Conservation (phyloP, 192 early-diverging fungal genomes). For the Backusella tuberculispora region DNA sequence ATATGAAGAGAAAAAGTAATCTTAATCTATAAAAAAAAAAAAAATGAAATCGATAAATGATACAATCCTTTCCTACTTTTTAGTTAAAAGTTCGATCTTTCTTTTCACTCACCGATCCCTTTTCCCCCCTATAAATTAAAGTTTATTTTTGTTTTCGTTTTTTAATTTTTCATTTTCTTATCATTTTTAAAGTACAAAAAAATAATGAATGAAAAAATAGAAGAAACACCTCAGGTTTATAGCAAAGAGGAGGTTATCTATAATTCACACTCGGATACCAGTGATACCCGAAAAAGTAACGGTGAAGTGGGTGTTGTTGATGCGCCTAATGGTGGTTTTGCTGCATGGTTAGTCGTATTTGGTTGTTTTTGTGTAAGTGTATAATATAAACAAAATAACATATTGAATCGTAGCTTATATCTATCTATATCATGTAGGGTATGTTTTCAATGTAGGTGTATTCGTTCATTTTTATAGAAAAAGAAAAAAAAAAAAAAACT, state of each 20-base stretch:
- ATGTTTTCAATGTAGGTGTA: conserved; percentile 36
- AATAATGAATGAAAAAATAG: not conserved
- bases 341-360: conserved; percentile 47
- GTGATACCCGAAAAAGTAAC: not conserved
- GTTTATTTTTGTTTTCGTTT: not conserved
- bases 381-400: conserved; percentile 4
- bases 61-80: not conserved
- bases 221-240: not conserved
- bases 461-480: not conserved
- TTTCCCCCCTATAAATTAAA: not conserved
- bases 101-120: not conserved
- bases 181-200: not conserved
- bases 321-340: conserved; percentile 50
- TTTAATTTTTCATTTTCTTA: not conserved
- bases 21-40: not conserved
- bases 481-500: not conserved
- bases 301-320: conserved; percentile 21
- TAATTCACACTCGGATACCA: not conserved
- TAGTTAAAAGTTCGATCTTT: not conserved
- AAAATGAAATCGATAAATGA: not conserved
- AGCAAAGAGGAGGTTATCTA: not conserved
- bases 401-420: not conserved
- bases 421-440: conserved; percentile 19
- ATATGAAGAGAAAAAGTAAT: too few species aligned
- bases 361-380: conserved; percentile 45